A percentile compares a stretch with the other conserved stretches of the same genome.
phyloP scores from a whole-genome alignment of 2,329 filamentous ascomycete species.

The Aspergillus pseudotamarii region DNA sequence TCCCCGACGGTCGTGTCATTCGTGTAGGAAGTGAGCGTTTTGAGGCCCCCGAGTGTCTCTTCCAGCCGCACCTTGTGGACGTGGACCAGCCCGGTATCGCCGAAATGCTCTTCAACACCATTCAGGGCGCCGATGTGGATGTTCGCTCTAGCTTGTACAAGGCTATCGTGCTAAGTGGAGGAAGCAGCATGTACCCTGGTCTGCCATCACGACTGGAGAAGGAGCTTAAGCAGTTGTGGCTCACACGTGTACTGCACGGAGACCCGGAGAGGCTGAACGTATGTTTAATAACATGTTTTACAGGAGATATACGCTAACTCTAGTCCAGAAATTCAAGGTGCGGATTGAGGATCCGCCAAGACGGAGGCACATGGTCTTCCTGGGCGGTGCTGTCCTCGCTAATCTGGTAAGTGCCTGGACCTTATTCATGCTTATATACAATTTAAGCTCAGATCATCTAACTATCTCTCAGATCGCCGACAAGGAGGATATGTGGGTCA shows the following conservation, averaged over 20 bases:
- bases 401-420: slow-evolving; percentile 68
- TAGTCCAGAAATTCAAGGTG: slow-evolving; percentile 89
- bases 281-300: slow-evolving; percentile 29
- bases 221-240: slow-evolving; percentile 97
- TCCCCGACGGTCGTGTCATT: slow-evolving; percentile 94
- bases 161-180: slow-evolving; percentile 93
- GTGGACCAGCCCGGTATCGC: slow-evolving; percentile 96
- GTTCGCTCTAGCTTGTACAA: slow-evolving; percentile 93
- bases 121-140: slow-evolving; percentile 93
- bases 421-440: not conserved
- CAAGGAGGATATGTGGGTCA: slow-evolving; percentile 99
- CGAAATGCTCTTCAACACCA: slow-evolving; percentile 98
- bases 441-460: slow-evolving; percentile 13
- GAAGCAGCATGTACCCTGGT: slow-evolving; percentile 98
- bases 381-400: slow-evolving; percentile 92
- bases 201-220: slow-evolving; percentile 94
- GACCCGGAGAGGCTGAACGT: slow-evolving; percentile 87
- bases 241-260: slow-evolving; percentile 84
- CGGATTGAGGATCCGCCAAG: slow-evolving; percentile 96
- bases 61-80: slow-evolving; percentile 97
- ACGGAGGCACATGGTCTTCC: slow-evolving; percentile 98
- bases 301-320: slow-evolving; percentile 1
- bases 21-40: slow-evolving; percentile 96
- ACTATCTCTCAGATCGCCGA: slow-evolving; percentile 72
- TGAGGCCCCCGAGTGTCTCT: slow-evolving; percentile 95